Percentiles rank a stretch among this genome's conserved stretches.
These are phyloP conservation scores for Aspergillus quadrilineatus DNA, from an alignment of 2,329 filamentous ascomycete genomes.

Conservation along the genomic window DNA sequence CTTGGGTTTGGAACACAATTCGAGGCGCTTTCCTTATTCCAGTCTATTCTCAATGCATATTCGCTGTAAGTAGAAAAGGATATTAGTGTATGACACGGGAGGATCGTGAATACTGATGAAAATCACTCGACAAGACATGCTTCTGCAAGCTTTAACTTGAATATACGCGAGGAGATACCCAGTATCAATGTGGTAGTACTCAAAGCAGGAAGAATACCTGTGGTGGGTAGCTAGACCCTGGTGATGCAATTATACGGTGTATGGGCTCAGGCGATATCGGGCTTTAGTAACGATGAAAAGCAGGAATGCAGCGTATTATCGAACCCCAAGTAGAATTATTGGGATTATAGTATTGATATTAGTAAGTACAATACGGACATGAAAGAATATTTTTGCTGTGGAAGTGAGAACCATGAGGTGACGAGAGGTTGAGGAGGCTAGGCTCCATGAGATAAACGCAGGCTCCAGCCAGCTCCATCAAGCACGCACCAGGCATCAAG, in stretches of 20 bases:
- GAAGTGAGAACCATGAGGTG: too few species aligned
- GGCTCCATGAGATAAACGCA: too few species aligned
- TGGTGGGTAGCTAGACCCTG: not conserved
- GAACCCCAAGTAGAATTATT: too few species aligned
- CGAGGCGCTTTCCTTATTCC: not conserved
- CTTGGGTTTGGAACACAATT: not conserved
- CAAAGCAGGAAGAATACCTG: not conserved
- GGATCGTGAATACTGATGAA: too few species aligned
- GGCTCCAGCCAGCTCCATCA: too few species aligned
- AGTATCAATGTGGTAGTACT: not conserved
- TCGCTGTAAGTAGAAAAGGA: not conserved
- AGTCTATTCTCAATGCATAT: not conserved
- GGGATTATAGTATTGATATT: too few species aligned
- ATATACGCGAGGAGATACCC: not conserved
- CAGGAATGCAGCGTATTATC: too few species aligned
- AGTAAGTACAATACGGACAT: too few species aligned
- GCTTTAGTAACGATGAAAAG: not conserved
- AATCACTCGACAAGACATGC: too few species aligned
- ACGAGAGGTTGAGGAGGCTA: too few species aligned
- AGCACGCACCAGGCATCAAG: conserved; percentile 1
- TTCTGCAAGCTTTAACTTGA: not conserved
- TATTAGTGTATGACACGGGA: not conserved
- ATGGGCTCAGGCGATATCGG: not conserved
- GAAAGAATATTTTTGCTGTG: too few species aligned
- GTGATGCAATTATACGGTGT: conserved; percentile 2